A percentile compares a stretch with the other conserved stretches of the same genome.
phyloP scores from a whole-genome alignment of 1,139 yeast species.

The Blastobotrys capitulatus region DNA sequence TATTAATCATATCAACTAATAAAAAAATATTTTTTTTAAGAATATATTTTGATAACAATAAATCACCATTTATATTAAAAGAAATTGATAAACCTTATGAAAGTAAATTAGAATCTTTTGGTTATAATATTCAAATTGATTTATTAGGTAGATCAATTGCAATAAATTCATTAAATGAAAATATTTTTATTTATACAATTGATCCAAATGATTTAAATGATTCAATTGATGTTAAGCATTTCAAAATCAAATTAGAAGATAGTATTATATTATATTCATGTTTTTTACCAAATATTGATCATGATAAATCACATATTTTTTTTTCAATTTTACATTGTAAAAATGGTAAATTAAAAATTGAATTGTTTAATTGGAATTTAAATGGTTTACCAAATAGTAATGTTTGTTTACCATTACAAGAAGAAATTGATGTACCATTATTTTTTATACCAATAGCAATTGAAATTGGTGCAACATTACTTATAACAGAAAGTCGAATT shows the following conservation, averaged over 20 bases:
- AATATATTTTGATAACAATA: constrained; percentile 13
- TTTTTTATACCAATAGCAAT: constrained; percentile 20
- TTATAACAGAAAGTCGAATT: constrained; percentile 14
- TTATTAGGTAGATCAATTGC: constrained; percentile 12
- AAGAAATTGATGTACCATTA: constrained; percentile 16
- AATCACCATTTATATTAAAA: constrained; percentile 7
- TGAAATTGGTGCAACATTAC: constrained; percentile 17
- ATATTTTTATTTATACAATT: constrained; percentile 5
- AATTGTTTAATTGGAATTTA: constrained; percentile 15
- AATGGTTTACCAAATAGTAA: background rate
- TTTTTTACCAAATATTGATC: constrained; percentile 13
- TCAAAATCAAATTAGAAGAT: constrained; percentile 2
- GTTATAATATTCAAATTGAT: constrained; percentile 12
- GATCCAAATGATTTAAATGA: background rate
- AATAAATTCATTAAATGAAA: constrained; percentile 8
- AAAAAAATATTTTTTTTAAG: constrained; percentile 15
- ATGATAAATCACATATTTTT: constrained; percentile 9
- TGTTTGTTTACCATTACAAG: constrained; percentile 13
- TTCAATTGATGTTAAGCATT: background rate
- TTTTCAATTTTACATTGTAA: constrained; percentile 12
- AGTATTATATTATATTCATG: constrained; percentile 13
- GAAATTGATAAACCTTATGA: background rate
- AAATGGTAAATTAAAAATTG: constrained; percentile 8
- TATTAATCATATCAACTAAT: constrained; percentile 13
- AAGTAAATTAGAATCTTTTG: constrained; percentile 5